Evolutionary conservation across 1,139 yeast genomes (phyloP), one percentile per base, ranked within the genome.

Genomic region (Diutina siamensis): DNA sequence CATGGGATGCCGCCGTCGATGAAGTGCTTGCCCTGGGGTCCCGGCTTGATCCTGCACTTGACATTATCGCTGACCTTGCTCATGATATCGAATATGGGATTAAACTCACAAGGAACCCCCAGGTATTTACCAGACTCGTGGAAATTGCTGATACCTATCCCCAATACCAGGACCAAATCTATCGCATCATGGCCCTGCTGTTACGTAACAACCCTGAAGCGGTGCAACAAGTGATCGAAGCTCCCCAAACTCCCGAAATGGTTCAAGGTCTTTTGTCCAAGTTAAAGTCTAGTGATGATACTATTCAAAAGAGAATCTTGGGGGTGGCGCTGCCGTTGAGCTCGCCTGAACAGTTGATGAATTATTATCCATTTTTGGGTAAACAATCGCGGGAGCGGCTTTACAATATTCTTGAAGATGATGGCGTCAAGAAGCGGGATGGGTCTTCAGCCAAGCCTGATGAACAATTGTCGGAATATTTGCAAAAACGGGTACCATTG

Each of bases 121-220:
- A 48, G 1, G 46, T 56, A 1, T 61, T 63, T 46, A 45, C 49
- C 12, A 51, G 50, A 19, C 53, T 68, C 46, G 45, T 52, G 18
- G 47, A 48, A 5, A 44, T 46, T 9, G 28, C 38, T 10, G 17
- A 38, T 2, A 40, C 20, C 18, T 27, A 19, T 40, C 35, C n/a
- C 27, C 36, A 47, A 19, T 50, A 71, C 9, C 64, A 63, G 46
- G 86, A 81, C 49, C 55, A 69, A 45, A 54, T 71, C 1, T 68
- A 73, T 38, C 62, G 83, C 51, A 65, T 79, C 41, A 64, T 81
- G 52, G 75, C 78, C 0, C 67, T 81, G 8, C 61, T 81, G 3
- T 65, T 86, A 46, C 71, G 95, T 54, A 87, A 87, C 57, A 87
- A 87, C 56, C 80, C 80, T 0, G 75, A 73, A 2, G 89, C 95